Percentiles rank a stretch among this genome's conserved stretches.
These are phyloP conservation scores for Verticillium alfalfae DNA, from an alignment of 2,329 filamentous ascomycete genomes.

Conservation along the genomic window DNA sequence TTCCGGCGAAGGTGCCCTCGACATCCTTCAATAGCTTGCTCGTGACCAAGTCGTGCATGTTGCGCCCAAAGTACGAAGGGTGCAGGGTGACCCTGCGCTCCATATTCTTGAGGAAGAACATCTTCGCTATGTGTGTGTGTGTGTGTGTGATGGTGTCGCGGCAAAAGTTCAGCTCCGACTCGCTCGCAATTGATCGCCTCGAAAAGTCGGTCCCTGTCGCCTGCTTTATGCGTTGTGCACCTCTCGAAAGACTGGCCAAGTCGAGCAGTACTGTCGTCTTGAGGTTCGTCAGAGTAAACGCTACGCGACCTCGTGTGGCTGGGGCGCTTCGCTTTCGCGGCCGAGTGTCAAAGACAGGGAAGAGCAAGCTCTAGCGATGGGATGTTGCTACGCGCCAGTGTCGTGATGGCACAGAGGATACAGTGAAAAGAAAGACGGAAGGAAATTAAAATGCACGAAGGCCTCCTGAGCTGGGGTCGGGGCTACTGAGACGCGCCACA, in stretches of 20 bases:
- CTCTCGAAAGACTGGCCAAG: background rate
- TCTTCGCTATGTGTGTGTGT: slow-evolving; percentile 32
- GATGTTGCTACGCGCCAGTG: background rate
- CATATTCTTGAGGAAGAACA: slow-evolving; percentile 99
- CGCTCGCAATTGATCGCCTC: background rate
- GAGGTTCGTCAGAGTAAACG: background rate
- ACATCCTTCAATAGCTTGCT: slow-evolving; percentile 87
- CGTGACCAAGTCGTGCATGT: slow-evolving; percentile 87
- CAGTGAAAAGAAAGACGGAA: background rate
- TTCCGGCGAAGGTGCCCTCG: slow-evolving; percentile 90
- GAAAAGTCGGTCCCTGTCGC: background rate
- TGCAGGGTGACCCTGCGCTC: slow-evolving; percentile 93
- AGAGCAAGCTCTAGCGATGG: background rate
- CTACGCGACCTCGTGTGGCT: background rate
- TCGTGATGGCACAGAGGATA: background rate
- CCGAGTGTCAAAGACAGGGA: background rate
- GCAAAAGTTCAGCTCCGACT: background rate
- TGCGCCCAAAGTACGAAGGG: slow-evolving; percentile 92
- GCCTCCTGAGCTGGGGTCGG: background rate
- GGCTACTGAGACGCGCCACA: slow-evolving; percentile 4
- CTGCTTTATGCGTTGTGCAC: background rate
- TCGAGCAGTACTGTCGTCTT: background rate
- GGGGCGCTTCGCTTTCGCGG: background rate
- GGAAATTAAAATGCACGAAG: background rate
- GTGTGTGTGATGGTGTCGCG: background rate